Percentiles rank a stretch among this genome's conserved stretches.
phyloP scores from a whole-genome alignment of 192 early-diverging fungal genomes.

The Coemansia sp. region DNA sequence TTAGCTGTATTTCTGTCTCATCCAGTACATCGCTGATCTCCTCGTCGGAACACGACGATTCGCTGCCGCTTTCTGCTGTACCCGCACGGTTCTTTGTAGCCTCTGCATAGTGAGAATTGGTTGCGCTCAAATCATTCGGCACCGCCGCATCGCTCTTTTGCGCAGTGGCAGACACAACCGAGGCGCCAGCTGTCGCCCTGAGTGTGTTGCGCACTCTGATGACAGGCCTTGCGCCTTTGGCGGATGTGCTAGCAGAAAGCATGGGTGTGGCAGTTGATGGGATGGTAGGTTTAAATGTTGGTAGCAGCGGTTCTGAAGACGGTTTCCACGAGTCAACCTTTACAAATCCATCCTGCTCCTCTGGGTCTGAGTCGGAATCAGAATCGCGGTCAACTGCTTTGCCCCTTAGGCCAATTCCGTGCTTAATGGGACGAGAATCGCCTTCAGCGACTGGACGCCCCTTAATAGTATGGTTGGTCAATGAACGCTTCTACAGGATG shows the following conservation, averaged over 20 bases:
- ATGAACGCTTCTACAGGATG: constrained; percentile 8
- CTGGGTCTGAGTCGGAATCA: constrained; percentile 40
- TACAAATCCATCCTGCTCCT: constrained; percentile 51
- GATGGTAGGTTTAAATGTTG: constrained; percentile 41
- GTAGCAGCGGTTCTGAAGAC: constrained; percentile 20
- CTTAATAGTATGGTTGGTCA: constrained; percentile 12
- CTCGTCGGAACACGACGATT: constrained; percentile 37
- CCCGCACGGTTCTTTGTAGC: no score
- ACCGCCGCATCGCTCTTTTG: neutral
- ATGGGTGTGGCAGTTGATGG: constrained; percentile 8
- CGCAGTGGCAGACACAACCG: neutral
- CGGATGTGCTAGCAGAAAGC: neutral
- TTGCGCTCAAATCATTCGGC: neutral
- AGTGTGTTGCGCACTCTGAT: constrained; percentile 25
- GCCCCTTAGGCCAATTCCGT: neutral
- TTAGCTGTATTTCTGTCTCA: constrained; percentile 51
- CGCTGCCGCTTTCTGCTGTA: constrained; percentile 12
- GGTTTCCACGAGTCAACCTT: constrained; percentile 42
- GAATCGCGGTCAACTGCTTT: constrained; percentile 9
- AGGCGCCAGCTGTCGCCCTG: constrained; percentile 12
- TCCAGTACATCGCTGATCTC: constrained; percentile 52
- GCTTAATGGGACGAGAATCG: neutral
- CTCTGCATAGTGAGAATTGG: no score
- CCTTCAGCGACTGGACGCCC: constrained; percentile 1
- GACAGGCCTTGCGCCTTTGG: constrained; percentile 21